These are phyloP conservation scores for Orbilia javanica DNA, from an alignment of 2,329 filamentous ascomycete species.

Conservation along the genomic window DNA sequence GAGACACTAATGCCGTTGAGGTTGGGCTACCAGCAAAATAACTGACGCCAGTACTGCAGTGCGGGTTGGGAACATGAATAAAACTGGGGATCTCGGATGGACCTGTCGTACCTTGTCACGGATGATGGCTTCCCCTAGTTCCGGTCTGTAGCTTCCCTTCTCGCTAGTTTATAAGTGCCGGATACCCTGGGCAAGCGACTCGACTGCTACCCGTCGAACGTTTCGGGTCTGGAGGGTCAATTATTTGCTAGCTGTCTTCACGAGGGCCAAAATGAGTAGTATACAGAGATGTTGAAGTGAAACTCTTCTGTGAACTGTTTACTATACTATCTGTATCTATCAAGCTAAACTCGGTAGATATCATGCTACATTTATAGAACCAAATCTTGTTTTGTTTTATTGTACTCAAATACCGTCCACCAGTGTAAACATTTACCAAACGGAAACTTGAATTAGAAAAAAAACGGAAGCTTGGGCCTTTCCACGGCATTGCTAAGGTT, in stretches of 20 bases:
- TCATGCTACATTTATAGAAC: conserved; percentile 38
- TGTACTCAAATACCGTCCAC: background rate
- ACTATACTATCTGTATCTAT: no score
- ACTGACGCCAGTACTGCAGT: conserved; percentile 17
- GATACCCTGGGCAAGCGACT: conserved; percentile 29
- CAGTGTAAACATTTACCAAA: background rate
- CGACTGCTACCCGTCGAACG: conserved; percentile 2
- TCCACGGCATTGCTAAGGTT: background rate
- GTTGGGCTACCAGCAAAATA: conserved; percentile 25
- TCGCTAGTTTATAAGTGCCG: conserved; percentile 55
- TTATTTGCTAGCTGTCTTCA: background rate
- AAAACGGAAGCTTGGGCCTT: conserved; percentile 39
- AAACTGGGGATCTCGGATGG: conserved; percentile 53
- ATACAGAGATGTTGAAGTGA: conserved; percentile 23
- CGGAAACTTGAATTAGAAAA: background rate
- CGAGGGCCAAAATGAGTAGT: background rate
- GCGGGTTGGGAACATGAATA: conserved; percentile 7
- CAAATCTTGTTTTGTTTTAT: conserved; percentile 9
- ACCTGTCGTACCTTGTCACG: conserved; percentile 54
- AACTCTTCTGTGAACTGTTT: background rate
- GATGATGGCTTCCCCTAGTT: conserved; percentile 31
- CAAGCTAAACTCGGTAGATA: no score
- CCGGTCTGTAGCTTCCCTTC: conserved; percentile 48
- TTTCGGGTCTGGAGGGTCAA: conserved; percentile 1
- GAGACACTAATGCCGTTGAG: conserved; percentile 12